A percentile compares a stretch with the other conserved stretches of the same genome.
Evolutionary conservation across 257 asterid genomes (phyloP).

Genomic region (Nicotiana otophora): DNA sequence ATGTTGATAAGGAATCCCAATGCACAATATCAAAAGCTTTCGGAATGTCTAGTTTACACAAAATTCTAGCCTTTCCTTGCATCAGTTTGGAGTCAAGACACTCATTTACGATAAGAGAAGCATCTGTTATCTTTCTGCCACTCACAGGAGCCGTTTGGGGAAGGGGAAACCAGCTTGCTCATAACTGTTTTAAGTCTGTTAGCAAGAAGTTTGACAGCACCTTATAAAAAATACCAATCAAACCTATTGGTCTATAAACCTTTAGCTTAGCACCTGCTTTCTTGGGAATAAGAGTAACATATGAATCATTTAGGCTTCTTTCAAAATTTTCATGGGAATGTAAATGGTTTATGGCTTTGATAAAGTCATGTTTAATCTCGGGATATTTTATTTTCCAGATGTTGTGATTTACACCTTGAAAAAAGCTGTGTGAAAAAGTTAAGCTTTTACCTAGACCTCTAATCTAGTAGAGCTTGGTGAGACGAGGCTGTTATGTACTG

Average conservation of each 20-base stretch:
- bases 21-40: not conserved
- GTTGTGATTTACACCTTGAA: not conserved
- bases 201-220: not conserved
- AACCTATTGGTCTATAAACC: not conserved
- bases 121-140: not conserved
- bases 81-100: not conserved
- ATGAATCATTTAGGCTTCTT: too few relatives aligned
- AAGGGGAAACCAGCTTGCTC: not conserved
- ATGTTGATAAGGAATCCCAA: not conserved
- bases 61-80: not conserved
- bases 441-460: not conserved
- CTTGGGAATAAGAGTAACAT: too few relatives aligned
- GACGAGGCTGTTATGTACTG: not conserved
- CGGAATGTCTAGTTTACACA: not conserved
- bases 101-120: not conserved
- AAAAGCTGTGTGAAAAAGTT: not conserved
- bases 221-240: not conserved
- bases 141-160: not conserved
- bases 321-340: too few relatives aligned
- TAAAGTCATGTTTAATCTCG: too few relatives aligned
- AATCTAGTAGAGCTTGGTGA: conserved; percentile 3
- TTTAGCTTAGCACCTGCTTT: too few relatives aligned
- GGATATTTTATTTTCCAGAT: not conserved
- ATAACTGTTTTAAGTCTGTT: not conserved
- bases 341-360: too few relatives aligned